Conservation (phyloP, 169 alveolate genomes). For the Eimeria sp. region DNA sequence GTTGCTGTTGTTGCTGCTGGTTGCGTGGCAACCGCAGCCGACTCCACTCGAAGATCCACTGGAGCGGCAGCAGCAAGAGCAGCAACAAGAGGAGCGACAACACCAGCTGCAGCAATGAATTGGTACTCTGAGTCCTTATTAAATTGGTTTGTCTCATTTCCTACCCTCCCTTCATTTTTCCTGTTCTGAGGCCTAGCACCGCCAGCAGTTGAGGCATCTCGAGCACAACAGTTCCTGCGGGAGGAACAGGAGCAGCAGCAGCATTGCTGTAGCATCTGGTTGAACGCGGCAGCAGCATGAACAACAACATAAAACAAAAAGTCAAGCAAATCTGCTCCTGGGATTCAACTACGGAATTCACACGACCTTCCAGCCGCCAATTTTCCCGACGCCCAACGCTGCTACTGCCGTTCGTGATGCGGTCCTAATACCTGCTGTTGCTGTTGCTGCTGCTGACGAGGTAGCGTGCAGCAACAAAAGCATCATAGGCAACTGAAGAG, state of each 20-base stretch:
- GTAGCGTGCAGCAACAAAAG: neutral
- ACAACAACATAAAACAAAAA: neutral
- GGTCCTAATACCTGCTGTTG: neutral
- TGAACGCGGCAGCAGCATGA: neutral
- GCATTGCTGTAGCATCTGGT: neutral
- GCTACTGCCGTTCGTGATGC: constrained; percentile 21
- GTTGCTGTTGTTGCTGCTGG: neutral
- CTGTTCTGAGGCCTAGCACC: neutral
- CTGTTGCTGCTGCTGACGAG: neutral
- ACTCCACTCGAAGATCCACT: constrained; percentile 6
- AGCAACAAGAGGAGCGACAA: neutral
- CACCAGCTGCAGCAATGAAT: neutral
- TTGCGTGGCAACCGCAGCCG: constrained; percentile 13
- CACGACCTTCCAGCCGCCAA: neutral
- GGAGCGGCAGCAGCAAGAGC: constrained; percentile 29
- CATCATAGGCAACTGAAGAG: neutral
- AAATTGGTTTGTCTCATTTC: neutral
- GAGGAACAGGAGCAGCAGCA: neutral
- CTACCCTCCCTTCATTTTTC: neutral
- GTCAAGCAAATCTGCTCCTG: neutral
- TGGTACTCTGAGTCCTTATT: neutral
- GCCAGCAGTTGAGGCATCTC: neutral
- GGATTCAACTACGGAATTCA: neutral
- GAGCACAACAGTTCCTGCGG: constrained; percentile 26
- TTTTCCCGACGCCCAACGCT: neutral